Base-by-base conservation (phyloP, 768 basidiomycete genomes). In the Trametes elegans region DNA sequence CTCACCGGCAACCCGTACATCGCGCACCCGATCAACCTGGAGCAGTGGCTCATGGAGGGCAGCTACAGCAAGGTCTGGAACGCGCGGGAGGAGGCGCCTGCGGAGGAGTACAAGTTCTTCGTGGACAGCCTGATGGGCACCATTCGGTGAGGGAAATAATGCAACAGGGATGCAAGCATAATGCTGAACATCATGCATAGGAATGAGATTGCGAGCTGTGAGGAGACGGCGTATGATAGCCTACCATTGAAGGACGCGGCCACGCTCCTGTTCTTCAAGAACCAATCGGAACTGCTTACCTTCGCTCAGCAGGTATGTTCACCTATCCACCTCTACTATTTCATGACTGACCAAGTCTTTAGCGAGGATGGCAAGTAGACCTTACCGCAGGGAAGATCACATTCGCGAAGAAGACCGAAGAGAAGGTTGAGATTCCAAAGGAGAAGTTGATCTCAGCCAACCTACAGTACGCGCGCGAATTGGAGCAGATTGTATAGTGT, bases 11-110 rank as follows among this genome's bases (percentile, higher is more conserved):
- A 88, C 68, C 81, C 84, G 6, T 92, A 78, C 68, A 84, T 94
- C 65, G 79, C 81, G 49, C 93, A 93, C 68, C 90, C 92, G 11
- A 87, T 94, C 53, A 90, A 94, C 68, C 83, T 95, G 57, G 96
- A 99, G 70, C 80, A 90, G 45, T 98, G 95, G 91, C 80, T 98
- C 40, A 99, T 99, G 96, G 96, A 98, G 70, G 96, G 96, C 34
- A 90, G 89, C 64, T 99, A 98, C 70, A 93, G 91, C 72, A 96
- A 96, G 70, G 96, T 98, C 10, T 99, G 95, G 91, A 85, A 90
- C 65, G 95, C 95, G 32, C 83, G 94, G 61, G 90, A 90, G 60
- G 87, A 93, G 64, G 91, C 94, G 1, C 93, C 95, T 1, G 83
- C 90, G 32, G 91, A 93, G 59, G 96, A 98, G 68, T 97, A 97